Evolutionary conservation across 139 green algal genomes (phyloP).

Genomic region (Edaphochlamys debaryana): DNA sequence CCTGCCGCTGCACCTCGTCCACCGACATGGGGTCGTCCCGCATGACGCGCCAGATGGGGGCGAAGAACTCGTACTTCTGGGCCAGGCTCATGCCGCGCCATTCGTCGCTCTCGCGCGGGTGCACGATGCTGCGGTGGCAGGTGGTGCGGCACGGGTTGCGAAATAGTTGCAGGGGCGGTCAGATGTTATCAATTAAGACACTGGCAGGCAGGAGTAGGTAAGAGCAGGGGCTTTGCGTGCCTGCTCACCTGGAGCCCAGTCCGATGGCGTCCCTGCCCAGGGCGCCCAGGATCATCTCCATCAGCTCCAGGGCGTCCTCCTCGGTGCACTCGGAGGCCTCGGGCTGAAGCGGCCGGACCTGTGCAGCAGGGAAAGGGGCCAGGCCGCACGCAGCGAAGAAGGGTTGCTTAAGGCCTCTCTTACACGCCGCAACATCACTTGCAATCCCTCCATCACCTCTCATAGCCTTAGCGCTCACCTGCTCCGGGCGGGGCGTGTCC

Average conservation of each 20-base stretch:
- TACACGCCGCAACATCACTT: too few species aligned
- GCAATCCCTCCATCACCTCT: too few species aligned
- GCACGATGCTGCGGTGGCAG: conserved; percentile 66
- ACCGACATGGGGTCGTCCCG: conserved; percentile 79
- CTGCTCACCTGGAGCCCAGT: conserved; percentile 67
- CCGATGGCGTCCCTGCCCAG: conserved; percentile 85
- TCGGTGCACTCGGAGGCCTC: conserved; percentile 68
- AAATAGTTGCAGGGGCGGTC: not conserved
- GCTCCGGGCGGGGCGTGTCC: conserved; percentile 77
- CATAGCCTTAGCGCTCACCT: not conserved
- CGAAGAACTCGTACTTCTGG: conserved; percentile 88
- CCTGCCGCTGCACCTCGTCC: conserved; percentile 75
- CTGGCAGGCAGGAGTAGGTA: too few species aligned
- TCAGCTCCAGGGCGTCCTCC: conserved; percentile 86
- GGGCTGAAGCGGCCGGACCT: conserved; percentile 72
- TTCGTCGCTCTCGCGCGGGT: conserved; percentile 84
- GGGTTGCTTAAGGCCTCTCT: too few species aligned
- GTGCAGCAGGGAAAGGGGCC: not conserved
- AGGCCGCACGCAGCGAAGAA: too few species aligned
- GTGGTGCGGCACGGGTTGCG: not conserved
- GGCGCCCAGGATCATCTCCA: conserved; percentile 93
- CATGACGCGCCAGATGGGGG: conserved; percentile 92
- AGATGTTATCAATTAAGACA: too few species aligned
- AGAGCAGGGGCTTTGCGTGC: too few species aligned
- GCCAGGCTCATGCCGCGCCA: conserved; percentile 80